Percentiles rank a stretch among this genome's conserved stretches.
Evolutionary conservation across 2,329 filamentous ascomycete genomes (phyloP).

Genomic region (Trichoderma koningii): DNA sequence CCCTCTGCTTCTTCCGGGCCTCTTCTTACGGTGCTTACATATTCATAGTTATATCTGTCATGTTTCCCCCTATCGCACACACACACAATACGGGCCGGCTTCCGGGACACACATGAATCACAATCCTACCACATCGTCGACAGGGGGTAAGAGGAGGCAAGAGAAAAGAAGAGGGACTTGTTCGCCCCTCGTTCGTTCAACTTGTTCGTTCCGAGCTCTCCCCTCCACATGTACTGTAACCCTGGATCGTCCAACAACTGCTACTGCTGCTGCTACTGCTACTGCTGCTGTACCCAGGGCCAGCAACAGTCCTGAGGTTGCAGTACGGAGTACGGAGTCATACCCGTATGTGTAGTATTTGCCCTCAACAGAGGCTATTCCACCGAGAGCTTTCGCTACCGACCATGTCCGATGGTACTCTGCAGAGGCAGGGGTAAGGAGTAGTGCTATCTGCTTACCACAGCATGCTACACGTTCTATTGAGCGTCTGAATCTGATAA

Average conservation of each 20-base stretch:
- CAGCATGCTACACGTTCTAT: too few species aligned
- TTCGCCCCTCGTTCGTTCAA: not conserved
- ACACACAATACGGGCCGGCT: too few species aligned
- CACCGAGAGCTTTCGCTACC: not conserved
- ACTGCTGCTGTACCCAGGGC: not conserved
- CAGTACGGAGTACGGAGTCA: constrained; percentile 22
- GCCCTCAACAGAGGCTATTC: not conserved
- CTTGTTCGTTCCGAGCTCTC: not conserved
- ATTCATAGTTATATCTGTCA: too few species aligned
- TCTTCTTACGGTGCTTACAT: too few species aligned
- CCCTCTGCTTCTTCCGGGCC: too few species aligned
- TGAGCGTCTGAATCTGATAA: too few species aligned
- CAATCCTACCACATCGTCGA: too few species aligned
- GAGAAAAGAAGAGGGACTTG: too few species aligned
- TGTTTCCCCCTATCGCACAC: too few species aligned
- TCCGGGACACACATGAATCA: too few species aligned
- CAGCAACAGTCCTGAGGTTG: not conserved
- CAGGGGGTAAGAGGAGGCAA: too few species aligned
- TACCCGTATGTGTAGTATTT: not conserved
- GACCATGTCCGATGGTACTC: not conserved
- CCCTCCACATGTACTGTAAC: constrained; percentile 23
- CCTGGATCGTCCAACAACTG: constrained; percentile 17
- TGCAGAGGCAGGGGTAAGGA: not conserved
- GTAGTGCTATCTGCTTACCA: too few species aligned
- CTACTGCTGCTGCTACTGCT: not conserved